These are phyloP conservation scores for Ceriops decandra DNA, from an alignment of 345 rosid genomes.

Conservation along the genomic window DNA sequence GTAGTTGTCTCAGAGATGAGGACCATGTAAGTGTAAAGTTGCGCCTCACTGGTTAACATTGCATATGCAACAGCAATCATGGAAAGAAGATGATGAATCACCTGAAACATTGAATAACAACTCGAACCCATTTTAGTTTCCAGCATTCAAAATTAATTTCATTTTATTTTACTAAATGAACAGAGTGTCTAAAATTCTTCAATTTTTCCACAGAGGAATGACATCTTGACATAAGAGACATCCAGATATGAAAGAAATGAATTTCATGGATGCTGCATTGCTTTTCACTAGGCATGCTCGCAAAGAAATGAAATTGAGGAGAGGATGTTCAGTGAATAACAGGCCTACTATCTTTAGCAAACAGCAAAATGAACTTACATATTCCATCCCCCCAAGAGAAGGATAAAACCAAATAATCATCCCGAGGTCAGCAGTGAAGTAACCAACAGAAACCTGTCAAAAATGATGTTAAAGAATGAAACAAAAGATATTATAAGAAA, in stretches of 20 bases:
- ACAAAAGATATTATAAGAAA: background rate
- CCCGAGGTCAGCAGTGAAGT: conserved; percentile 72
- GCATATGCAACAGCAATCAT: conserved; percentile 62
- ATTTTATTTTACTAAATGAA: no score
- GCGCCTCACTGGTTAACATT: conserved; percentile 74
- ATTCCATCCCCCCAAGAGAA: conserved; percentile 80
- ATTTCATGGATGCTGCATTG: background rate
- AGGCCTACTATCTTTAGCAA: background rate
- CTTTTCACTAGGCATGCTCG: background rate
- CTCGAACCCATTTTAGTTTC: no score
- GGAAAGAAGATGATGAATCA: conserved; percentile 73
- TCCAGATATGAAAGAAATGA: background rate
- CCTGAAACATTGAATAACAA: conserved; percentile 35
- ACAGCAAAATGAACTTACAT: conserved; percentile 45
- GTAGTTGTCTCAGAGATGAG: conserved; percentile 84
- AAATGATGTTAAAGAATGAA: conserved; percentile 5
- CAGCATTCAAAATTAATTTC: no score
- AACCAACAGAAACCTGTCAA: conserved; percentile 79
- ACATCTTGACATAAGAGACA: no score
- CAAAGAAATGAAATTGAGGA: background rate
- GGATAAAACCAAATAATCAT: conserved; percentile 86
- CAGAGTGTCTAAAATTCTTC: background rate
- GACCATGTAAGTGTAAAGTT: conserved; percentile 75
- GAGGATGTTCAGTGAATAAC: background rate
- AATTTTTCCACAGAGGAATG: background rate